Conservation (phyloP, 345 rosid species). For the Nephelium lappaceum region DNA sequence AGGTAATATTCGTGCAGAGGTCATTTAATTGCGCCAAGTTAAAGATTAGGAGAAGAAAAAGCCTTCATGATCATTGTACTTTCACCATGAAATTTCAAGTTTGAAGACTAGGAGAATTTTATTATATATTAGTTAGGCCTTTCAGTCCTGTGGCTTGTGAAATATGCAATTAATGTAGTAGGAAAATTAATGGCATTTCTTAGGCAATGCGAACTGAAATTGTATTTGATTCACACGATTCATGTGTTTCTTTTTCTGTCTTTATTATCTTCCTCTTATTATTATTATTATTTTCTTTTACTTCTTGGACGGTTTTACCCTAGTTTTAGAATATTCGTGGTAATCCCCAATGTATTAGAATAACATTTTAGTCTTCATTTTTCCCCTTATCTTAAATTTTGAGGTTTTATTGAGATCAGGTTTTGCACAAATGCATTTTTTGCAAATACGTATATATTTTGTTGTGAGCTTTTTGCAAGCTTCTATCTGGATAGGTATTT, state of each 20-base stretch:
- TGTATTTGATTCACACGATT: not conserved
- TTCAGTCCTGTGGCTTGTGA: not conserved
- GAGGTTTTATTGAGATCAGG: not conserved
- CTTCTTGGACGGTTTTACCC: too few relatives aligned
- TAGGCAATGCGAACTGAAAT: not conserved
- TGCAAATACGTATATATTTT: not conserved
- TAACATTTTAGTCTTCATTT: not conserved
- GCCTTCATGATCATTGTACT: not conserved
- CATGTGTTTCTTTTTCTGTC: slow-evolving; percentile 1
- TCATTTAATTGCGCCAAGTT: not conserved
- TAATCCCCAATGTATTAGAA: not conserved
- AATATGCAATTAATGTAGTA: not conserved
- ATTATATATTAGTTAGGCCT: not conserved
- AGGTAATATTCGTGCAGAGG: not conserved
- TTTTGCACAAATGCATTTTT: not conserved
- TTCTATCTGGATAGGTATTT: not conserved
- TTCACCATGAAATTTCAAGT: not conserved
- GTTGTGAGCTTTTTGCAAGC: not conserved
- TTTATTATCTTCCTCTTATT: not conserved
- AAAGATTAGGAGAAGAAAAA: not conserved
- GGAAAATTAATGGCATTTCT: not conserved
- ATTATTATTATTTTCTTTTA: not conserved
- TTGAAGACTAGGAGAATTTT: not conserved
- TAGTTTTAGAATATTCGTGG: not conserved
- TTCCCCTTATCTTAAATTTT: not conserved